Evolutionary conservation across 495 filamentous ascomycete genomes (phyloP).

Genomic region (Xylaria telfairii): DNA sequence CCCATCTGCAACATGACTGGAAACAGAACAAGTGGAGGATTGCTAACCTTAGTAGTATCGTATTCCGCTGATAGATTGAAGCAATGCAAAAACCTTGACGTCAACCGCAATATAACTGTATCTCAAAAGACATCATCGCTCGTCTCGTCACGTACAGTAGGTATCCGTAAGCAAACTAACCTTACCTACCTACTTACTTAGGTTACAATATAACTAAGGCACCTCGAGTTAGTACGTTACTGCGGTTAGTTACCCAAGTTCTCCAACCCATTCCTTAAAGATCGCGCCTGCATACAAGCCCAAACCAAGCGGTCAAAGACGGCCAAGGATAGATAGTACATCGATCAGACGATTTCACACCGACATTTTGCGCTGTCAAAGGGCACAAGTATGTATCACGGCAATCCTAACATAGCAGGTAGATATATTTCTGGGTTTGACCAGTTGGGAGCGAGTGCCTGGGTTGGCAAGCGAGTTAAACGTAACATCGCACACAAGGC

Average conservation of each 20-base stretch:
- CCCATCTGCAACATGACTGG: conserved; percentile 4
- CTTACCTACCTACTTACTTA: too few relatives aligned
- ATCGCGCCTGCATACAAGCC: background rate
- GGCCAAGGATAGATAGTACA: conserved; percentile 1
- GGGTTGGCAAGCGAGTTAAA: background rate
- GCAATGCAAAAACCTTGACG: background rate
- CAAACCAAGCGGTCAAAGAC: conserved; percentile 16
- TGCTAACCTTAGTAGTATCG: background rate
- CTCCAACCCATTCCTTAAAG: too few relatives aligned
- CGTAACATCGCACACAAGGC: conserved; percentile 1
- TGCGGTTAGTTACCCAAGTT: too few relatives aligned
- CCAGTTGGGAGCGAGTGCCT: background rate
- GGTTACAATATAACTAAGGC: too few relatives aligned
- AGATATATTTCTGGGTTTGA: background rate
- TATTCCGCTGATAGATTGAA: background rate
- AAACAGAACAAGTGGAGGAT: conserved; percentile 1
- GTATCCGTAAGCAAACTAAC: too few relatives aligned
- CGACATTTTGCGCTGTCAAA: conserved; percentile 6
- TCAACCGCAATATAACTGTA: background rate
- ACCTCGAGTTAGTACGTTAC: too few relatives aligned
- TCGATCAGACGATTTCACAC: conserved; percentile 15
- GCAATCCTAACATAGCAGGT: background rate
- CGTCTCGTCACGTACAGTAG: too few relatives aligned
- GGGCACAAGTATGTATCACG: background rate
- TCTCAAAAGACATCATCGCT: background rate